Base-by-base conservation (phyloP, 371 early-diverging fungal genomes). In the Phascolomyces articulosus region DNA sequence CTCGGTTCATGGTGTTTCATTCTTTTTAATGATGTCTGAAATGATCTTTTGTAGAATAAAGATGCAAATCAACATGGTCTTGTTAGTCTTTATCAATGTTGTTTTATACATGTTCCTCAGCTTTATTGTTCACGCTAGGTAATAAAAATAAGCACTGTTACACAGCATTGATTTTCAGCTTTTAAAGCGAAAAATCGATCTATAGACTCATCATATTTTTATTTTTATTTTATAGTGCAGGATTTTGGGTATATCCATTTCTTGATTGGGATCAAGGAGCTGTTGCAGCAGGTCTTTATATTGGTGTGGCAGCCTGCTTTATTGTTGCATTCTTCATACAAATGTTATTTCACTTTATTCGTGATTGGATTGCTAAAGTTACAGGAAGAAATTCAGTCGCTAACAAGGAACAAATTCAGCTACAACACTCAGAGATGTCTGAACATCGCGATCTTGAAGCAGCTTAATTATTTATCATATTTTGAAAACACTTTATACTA, bases 231-330 rank as follows among this genome's bases (percentile, higher is more conserved):
- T 7, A 58, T 24, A 58, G 58, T 73, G 75, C 23, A 20, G 55
- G n/a, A 62, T 62, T 40, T 15, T 87, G 87, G 84, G 82, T 84
- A 0, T 85, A 87, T 67, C 75, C 83, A 0, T 85, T 87, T 60
- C 60, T 87, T 51, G 62, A 83, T 54, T 87, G 87, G 85, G 53
- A 61, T 18, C 77, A 78, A 51, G 87, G 87, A 1, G 63, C 72
- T 0, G 70, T 62, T 2, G 74, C 77, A 8, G 82, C 77, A 2
- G 67, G 75, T 8, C 79, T 75, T 71, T 85, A 85, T 44, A 21
- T 78, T 40, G 58, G 74, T 3, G 84, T 83, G 0, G 83, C 69
- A 9, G 67, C 71, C 0, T 55, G 79, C n/a, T 72, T 71, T 0
- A 41, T 84, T 4, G 60, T 79, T 1, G 64, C 73, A 21, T 86